Percentiles rank a stretch among this genome's conserved stretches.
These are phyloP conservation scores for Suhomyces kunorum DNA, from an alignment of 1,139 yeast species.

Conservation along the genomic window DNA sequence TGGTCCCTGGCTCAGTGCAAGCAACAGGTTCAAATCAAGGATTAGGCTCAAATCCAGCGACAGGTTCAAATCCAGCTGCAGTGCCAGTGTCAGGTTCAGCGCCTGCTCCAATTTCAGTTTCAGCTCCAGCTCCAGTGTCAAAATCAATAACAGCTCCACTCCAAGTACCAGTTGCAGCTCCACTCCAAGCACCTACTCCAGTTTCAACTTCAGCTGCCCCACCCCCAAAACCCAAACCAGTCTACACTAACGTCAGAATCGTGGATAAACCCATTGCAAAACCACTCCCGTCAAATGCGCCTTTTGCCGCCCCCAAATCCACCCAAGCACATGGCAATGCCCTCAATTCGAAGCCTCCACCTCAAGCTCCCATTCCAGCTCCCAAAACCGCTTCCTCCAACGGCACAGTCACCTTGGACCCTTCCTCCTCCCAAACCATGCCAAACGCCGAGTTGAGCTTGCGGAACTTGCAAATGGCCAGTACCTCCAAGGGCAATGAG, in stretches of 20 bases:
- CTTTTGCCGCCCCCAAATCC: background rate
- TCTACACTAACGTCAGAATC: constrained; percentile 8
- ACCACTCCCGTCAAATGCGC: background rate
- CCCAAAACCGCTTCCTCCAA: background rate
- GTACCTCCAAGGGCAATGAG: background rate
- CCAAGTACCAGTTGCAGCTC: no score
- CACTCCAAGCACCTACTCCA: no score
- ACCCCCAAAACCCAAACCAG: constrained; percentile 4
- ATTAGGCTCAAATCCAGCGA: no score
- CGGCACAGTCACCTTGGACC: background rate
- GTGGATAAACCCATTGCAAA: background rate
- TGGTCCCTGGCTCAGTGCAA: no score
- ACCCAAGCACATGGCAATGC: background rate
- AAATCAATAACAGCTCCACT: no score
- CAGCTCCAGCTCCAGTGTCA: no score
- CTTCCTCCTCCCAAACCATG: constrained; percentile 2
- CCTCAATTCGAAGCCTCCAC: no score
- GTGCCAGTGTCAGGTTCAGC: no score
- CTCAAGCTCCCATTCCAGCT: background rate
- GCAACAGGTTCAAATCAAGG: no score
- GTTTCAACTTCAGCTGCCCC: background rate
- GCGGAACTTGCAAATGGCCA: constrained; percentile 5
- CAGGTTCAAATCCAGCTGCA: no score
- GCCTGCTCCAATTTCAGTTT: background rate
- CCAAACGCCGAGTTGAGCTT: constrained; percentile 3